phyloP scores from a whole-genome alignment of 2,329 filamentous ascomycete species.

The Penicillium expansum region DNA sequence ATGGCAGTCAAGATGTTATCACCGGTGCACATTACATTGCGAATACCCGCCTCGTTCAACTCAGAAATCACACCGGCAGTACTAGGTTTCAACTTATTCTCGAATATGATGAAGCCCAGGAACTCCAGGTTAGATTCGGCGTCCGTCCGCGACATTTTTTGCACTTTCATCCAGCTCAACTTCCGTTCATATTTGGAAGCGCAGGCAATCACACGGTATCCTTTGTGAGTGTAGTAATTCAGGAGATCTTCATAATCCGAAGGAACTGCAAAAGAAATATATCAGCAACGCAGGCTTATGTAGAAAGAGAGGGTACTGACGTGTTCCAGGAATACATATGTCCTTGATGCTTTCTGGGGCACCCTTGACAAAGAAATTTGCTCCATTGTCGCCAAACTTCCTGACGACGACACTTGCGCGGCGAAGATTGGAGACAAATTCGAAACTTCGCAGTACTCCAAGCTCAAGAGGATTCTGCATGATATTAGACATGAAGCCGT shows the following conservation, averaged over 20 bases:
- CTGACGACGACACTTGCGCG: slow-evolving; percentile 90
- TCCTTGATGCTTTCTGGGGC: slow-evolving; percentile 95
- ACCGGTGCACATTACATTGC: slow-evolving; percentile 93
- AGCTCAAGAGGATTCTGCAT: slow-evolving; percentile 65
- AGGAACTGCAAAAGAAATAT: slow-evolving; percentile 57
- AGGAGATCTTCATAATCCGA: slow-evolving; percentile 85
- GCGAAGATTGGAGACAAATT: slow-evolving; percentile 90
- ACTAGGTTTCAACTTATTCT: slow-evolving; percentile 93
- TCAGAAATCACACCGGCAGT: slow-evolving; percentile 80
- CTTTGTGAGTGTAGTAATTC: slow-evolving; percentile 88
- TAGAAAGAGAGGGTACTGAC: slow-evolving; percentile 48
- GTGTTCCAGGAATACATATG: slow-evolving; percentile 80
- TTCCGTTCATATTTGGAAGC: slow-evolving; percentile 85
- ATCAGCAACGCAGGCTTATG: neutral
- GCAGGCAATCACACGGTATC: slow-evolving; percentile 94
- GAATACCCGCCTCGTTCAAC: slow-evolving; percentile 76
- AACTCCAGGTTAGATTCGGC: slow-evolving; percentile 84
- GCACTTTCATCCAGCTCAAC: slow-evolving; percentile 88
- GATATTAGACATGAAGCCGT: neutral
- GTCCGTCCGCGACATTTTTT: slow-evolving; percentile 86
- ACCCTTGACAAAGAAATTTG: slow-evolving; percentile 90
- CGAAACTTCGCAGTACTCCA: slow-evolving; percentile 85
- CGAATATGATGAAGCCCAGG: slow-evolving; percentile 94
- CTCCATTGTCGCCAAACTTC: slow-evolving; percentile 79
- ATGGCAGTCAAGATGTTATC: slow-evolving; percentile 98